These are phyloP conservation scores for Suhomyces anneliseae DNA, from an alignment of 1,139 yeast genomes.

Conservation along the genomic window DNA sequence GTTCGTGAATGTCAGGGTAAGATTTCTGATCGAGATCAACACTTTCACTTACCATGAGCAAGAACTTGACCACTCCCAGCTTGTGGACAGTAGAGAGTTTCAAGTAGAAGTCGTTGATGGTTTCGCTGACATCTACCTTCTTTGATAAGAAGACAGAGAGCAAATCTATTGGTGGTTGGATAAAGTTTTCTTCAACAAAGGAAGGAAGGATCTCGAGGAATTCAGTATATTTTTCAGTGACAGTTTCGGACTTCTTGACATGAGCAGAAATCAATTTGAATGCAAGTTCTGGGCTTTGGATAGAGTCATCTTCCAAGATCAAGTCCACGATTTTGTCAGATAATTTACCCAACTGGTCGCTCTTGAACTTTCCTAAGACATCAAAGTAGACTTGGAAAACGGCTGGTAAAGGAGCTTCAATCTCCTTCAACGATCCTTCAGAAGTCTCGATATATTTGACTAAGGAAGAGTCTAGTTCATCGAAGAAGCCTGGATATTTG, in stretches of 20 bases:
- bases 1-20: slow-evolving; percentile 12
- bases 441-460: neutral
- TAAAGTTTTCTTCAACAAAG: slow-evolving; percentile 29
- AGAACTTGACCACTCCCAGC: slow-evolving; percentile 7
- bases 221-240: neutral
- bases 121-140: slow-evolving; percentile 14
- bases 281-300: slow-evolving; percentile 15
- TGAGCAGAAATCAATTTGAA: slow-evolving; percentile 13
- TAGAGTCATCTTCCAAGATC: slow-evolving; percentile 16
- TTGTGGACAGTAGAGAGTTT: slow-evolving; percentile 21
- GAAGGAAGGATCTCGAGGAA: slow-evolving; percentile 23
- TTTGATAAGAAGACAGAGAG: slow-evolving; percentile 14
- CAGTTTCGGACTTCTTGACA: slow-evolving; percentile 1
- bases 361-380: neutral
- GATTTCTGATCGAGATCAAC: slow-evolving; percentile 2
- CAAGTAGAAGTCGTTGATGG: slow-evolving; percentile 33
- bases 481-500: neutral
- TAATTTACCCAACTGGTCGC: slow-evolving; percentile 7
- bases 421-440: neutral
- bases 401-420: neutral
- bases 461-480: neutral
- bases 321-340: slow-evolving; percentile 20
- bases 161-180: slow-evolving; percentile 25
- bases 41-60: slow-evolving; percentile 3
- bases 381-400: slow-evolving; percentile 5